Percentiles rank a stretch among this genome's conserved stretches.
Evolutionary conservation across 768 basidiomycete genomes (phyloP).

Genomic region (Russula sp.): DNA sequence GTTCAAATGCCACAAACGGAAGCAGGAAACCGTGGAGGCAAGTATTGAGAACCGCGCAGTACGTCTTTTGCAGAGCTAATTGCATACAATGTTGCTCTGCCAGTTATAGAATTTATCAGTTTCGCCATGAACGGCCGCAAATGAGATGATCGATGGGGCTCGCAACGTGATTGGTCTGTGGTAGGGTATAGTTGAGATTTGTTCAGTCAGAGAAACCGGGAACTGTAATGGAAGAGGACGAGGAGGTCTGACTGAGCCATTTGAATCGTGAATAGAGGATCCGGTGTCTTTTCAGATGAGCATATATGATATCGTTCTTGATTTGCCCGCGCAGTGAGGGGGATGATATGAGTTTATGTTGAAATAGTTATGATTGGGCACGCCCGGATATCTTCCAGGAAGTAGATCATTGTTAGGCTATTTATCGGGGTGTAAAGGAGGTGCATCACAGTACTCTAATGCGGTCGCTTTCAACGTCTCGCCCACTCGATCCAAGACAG

Average conservation of each 20-base stretch:
- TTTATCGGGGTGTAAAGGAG: slow-evolving; percentile 31
- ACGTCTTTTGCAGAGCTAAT: slow-evolving; percentile 69
- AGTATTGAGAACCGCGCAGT: slow-evolving; percentile 63
- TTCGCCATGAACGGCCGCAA: slow-evolving; percentile 68
- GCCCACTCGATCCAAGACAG: slow-evolving; percentile 81
- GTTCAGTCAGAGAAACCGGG: too few relatives aligned
- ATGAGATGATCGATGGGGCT: slow-evolving; percentile 73
- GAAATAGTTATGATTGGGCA: slow-evolving; percentile 84
- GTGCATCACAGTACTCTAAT: slow-evolving; percentile 78
- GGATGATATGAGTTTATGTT: slow-evolving; percentile 84
- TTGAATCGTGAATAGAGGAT: slow-evolving; percentile 6
- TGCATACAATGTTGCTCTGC: slow-evolving; percentile 64
- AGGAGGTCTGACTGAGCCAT: slow-evolving; percentile 97
- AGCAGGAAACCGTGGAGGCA: slow-evolving; percentile 45
- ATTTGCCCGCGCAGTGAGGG: slow-evolving; percentile 88
- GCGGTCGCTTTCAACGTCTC: slow-evolving; percentile 90
- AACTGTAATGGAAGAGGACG: slow-evolving; percentile 62
- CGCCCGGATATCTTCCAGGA: slow-evolving; percentile 91
- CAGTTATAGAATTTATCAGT: slow-evolving; percentile 66
- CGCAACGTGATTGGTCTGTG: slow-evolving; percentile 85
- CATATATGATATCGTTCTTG: slow-evolving; percentile 84
- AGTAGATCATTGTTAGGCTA: slow-evolving; percentile 50
- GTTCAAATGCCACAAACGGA: slow-evolving; percentile 65
- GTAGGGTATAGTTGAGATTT: slow-evolving; percentile 78
- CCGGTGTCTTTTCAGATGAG: not conserved